Evolutionary conservation across 768 basidiomycete species (phyloP), one percentile per base, ranked within the genome.

Genomic region (Pisolithus orientalis): DNA sequence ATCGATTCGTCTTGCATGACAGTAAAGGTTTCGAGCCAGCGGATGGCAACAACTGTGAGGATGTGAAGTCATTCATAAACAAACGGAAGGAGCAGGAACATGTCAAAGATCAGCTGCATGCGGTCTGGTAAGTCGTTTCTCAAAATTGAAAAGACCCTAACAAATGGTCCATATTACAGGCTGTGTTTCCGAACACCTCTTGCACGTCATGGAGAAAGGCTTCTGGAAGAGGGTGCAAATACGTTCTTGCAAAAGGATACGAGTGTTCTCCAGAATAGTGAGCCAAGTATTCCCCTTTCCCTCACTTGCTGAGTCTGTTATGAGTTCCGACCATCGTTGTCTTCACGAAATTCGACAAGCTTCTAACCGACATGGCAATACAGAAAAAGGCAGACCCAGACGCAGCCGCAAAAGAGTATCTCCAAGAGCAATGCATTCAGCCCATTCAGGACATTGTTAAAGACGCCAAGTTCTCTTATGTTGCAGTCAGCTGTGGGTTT

Each of bases 11-110:
- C 28, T 54, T 59, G n/a, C 58, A 59, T 14, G 58, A 59, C 25
- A 56, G 58, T 31, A 9, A 27, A 49, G 58, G 58, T 14, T 56
- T 59, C 25, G 58, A 59, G 52, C 38, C 49, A 31, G 58, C 54
- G 1, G 53, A 55, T 2, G 5, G 16, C n/a, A 32, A 37, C 7
- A 59, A 39, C 28, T 16, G 42, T 27, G 7, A 44, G 5, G 47
- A 39, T 21, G 50, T 59, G 4, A 44, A 44, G n/a, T 14, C 47
- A 5, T 59, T 59, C 31, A 59, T 59, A 25, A 3, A 60, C 6
- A 10, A 25, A 11, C 31, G 54, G 34, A 52, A 29, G 14, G 13
- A 34, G 5, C 32, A 27, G 39, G 27, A 37, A 21, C 17, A 21
- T n/a, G 8, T 52, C 40, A 49, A 44, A 24, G 45, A 59, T 5